A percentile compares a stretch with the other conserved stretches of the same genome.
Conservation (phyloP, 139 green algal species). For the Nannochloris sp. region DNA sequence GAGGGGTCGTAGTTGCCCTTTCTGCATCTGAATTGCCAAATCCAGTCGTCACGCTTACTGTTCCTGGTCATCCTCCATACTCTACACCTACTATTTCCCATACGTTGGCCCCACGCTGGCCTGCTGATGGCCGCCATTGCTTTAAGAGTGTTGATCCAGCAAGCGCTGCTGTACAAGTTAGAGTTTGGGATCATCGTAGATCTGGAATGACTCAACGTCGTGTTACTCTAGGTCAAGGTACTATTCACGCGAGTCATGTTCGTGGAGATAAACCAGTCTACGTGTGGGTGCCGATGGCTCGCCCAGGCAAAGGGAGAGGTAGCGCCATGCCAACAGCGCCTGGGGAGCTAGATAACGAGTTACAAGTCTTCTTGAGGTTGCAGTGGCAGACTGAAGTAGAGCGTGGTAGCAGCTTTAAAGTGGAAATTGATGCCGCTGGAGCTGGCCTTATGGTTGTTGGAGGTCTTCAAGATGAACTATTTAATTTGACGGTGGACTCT, state of each 20-base stretch:
- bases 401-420: constrained; percentile 22
- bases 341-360: neutral
- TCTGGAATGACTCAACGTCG: neutral
- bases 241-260: constrained; percentile 29
- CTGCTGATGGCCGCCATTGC: constrained; percentile 4
- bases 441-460: constrained; percentile 51
- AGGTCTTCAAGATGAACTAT: constrained; percentile 67
- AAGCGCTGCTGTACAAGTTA: constrained; percentile 21
- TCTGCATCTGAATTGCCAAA: constrained; percentile 44
- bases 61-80: constrained; percentile 7
- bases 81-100: constrained; percentile 9
- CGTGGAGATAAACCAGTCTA: constrained; percentile 51
- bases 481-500: constrained; percentile 62
- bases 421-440: constrained; percentile 56
- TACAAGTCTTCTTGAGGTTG: constrained; percentile 60
- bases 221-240: constrained; percentile 22
- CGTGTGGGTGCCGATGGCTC: constrained; percentile 60
- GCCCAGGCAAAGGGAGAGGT: neutral
- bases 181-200: constrained; percentile 21
- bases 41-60: constrained; percentile 27
- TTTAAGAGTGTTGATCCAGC: constrained; percentile 27
- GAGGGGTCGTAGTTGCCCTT: constrained; percentile 46
- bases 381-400: constrained; percentile 41
- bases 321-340: neutral
- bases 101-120: constrained; percentile 33